Evolutionary conservation across 495 filamentous ascomycete species (phyloP), one percentile per base, ranked within the genome.

Genomic region (Sporormia fimetaria): DNA sequence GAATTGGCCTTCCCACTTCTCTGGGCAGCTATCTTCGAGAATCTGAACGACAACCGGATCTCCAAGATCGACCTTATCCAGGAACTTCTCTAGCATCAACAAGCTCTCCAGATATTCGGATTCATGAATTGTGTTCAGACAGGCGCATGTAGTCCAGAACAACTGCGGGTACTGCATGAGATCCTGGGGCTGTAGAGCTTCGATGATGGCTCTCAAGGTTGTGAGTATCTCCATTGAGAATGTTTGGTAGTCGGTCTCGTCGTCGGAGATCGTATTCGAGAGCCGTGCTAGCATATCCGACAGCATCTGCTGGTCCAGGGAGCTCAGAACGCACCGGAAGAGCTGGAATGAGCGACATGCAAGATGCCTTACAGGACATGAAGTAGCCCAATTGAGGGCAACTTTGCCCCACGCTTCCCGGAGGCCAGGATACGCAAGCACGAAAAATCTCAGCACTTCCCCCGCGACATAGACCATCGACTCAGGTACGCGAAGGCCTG

Each of bases 211-310:
- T 43, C 87, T 84, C 30, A 99, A 59, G 0, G 90, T 96, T 0
- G 86, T 94, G 18, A 99, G 66, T 54, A 96, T 94, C 55, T 99
- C 90, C 80, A 95, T 84, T 2, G 92, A 92, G 59, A 95, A 99
- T 2, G 85, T 83, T 51, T 93, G 85, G 34, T 93, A 87, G 61
- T 95, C 87, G 0, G 75, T 67, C 45, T 87, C 82, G 47, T 94
- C 84, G 49, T 94, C 86, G 1, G 90, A 84, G 43, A 99, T 92
- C 0, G 87, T 95, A 60, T 94, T 95, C 3, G 87, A 95, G 17
- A 96, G 73, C 17, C 92, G 70, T 32, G 80, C 86, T 14, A 99
- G 73, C 83, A 96, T 96, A 50, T 96, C 90, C 1, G 82, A 83
- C 11, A 99, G 71, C 88, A 95, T 96, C 35, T 74, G 63, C 42